phyloP scores from a whole-genome alignment of 352 stramenopile genomes.

The Globisporangium echinulatum region DNA sequence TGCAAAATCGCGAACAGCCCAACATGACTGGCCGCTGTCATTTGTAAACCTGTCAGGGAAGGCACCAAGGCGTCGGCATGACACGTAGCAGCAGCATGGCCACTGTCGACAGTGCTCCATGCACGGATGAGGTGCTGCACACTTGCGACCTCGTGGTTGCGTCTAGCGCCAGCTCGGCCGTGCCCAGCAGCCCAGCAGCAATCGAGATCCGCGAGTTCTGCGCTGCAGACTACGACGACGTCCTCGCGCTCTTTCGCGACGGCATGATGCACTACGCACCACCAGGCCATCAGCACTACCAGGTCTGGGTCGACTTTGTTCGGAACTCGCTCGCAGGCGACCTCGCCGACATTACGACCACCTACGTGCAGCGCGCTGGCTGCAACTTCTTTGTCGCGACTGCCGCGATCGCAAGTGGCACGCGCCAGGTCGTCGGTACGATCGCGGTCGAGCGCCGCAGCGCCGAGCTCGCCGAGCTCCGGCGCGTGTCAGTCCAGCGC shows the following conservation, averaged over 20 bases:
- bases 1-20: too few relatives aligned
- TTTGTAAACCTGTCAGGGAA: too few relatives aligned
- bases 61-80: too few relatives aligned
- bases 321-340: conserved; percentile 5
- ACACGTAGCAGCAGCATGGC: too few relatives aligned
- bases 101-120: neutral
- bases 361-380: conserved; percentile 6
- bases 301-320: conserved; percentile 7
- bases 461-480: conserved; percentile 3
- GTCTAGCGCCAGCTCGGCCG: neutral
- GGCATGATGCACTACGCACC: conserved; percentile 15
- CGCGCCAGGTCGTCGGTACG: conserved; percentile 4
- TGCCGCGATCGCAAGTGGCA: neutral
- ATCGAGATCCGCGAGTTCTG: conserved; percentile 14
- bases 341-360: conserved; percentile 8
- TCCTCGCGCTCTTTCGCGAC: conserved; percentile 11
- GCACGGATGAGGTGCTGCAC: too few relatives aligned
- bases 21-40: too few relatives aligned
- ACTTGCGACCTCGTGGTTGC: too few relatives aligned
- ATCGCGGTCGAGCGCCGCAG: conserved; percentile 7
- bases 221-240: conserved; percentile 1
- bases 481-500: conserved; percentile 5
- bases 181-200: neutral
- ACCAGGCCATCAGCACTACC: neutral
- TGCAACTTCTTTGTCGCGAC: conserved; percentile 27